Base-by-base conservation (phyloP, 2,329 filamentous ascomycete genomes). In the Septoria petroselini region DNA sequence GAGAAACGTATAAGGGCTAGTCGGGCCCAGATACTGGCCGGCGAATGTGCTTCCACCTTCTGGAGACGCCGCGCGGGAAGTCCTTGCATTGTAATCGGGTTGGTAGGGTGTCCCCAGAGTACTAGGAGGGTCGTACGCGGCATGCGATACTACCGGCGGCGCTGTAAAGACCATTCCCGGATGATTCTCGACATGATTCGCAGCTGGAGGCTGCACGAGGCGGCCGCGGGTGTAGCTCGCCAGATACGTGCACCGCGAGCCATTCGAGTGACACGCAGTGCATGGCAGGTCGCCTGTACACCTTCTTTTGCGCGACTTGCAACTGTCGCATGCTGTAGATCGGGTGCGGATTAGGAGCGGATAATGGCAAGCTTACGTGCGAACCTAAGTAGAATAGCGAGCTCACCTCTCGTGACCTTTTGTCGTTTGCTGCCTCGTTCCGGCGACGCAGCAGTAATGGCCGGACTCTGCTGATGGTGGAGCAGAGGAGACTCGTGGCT, bases 141-240 rank as follows among this genome's bases (percentile, higher is more conserved):
- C 6, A 17, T 3, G 29, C 18, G 31, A 30, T 14, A 27, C 21
- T 27, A 12, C 8, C 11, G 21, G 12, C n/a, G 41, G 41, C n/a
- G 27, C 35, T n/a, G 30, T 23, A 19, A 34, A 34, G 29, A 33
- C 18, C 9, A 7, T 14, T 15, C 41, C 30, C 7, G 41, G 7
- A 17, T 8, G 23, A 30, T 18, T 19, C 15, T 27, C 41, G 7
- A 17, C 7, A 18, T 31, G 30, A 8, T 23, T 44, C 9, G 30
- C 33, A 12, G 42, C 18, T 33, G 37, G 42, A 23, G 58, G 58
- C 23, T 55, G 52, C 12, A 60, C 59, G 1, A 59, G 46, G 23
- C 55, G 53, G 51, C 54, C 73, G 65, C 76, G 65, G 14, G 70
- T 73, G 56, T 80, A 79, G 0, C 70, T 68, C 15, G 76, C 75